Conservation (phyloP, 257 asterid genomes). For the Cinchona pubescens region DNA sequence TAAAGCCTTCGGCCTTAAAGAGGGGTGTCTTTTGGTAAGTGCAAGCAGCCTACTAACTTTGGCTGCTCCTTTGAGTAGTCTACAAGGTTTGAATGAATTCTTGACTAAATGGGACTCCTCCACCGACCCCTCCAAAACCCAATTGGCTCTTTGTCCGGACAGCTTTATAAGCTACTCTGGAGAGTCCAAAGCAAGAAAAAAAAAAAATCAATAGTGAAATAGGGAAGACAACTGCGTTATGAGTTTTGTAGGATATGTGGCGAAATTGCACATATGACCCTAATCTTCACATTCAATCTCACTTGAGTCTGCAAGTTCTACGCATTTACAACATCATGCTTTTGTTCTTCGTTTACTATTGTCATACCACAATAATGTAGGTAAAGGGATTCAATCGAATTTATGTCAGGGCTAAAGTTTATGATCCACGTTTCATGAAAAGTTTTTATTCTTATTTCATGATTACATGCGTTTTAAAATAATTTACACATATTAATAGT, state of each 20-base stretch:
- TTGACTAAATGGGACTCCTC: conserved; percentile 6
- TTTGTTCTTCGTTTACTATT: no score
- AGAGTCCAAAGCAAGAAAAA: background rate
- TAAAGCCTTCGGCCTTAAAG: background rate
- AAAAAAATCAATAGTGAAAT: background rate
- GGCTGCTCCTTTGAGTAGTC: background rate
- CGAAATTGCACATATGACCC: background rate
- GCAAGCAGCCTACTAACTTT: background rate
- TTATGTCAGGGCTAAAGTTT: no score
- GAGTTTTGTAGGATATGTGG: background rate
- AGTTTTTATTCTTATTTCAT: no score
- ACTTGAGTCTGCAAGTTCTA: background rate
- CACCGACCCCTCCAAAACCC: background rate
- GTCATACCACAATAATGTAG: no score
- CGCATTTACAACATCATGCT: no score
- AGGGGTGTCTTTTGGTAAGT: conserved; percentile 1
- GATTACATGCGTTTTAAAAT: no score
- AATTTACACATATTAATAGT: background rate
- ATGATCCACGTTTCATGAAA: no score
- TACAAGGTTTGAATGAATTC: background rate
- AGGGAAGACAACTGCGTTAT: background rate
- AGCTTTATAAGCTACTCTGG: no score
- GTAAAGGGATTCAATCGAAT: no score
- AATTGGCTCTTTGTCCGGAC: no score
- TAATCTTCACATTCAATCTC: background rate